These are phyloP conservation scores for Pythium brachiatum DNA, from an alignment of 352 stramenopile species.

Conservation along the genomic window DNA sequence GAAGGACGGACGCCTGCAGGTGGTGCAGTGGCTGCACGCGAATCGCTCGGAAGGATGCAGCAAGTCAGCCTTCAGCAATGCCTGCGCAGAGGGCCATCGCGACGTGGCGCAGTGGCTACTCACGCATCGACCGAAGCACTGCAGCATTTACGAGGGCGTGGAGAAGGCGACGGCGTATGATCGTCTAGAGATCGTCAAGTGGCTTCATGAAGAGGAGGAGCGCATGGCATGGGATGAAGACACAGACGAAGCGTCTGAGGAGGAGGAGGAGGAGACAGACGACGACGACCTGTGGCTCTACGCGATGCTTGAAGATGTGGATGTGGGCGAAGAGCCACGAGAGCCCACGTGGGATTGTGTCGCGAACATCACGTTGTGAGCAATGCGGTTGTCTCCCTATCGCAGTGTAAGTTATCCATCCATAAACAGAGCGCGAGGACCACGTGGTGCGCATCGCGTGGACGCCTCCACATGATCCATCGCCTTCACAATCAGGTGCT, in stretches of 20 bases:
- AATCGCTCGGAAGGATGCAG: conserved; percentile 63
- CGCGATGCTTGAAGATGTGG: conserved; percentile 23
- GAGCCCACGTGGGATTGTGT: background rate
- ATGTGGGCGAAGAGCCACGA: background rate
- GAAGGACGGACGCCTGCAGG: conserved; percentile 38
- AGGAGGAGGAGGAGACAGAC: conserved; percentile 20
- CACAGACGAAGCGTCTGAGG: conserved; percentile 6
- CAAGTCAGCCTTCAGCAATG: conserved; percentile 66
- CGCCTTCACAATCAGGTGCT: background rate
- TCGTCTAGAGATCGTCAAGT: conserved; percentile 21
- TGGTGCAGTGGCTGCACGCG: conserved; percentile 52
- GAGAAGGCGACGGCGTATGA: conserved; percentile 33
- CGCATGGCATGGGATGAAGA: conserved; percentile 4
- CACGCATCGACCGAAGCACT: conserved; percentile 37
- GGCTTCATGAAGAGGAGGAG: conserved; percentile 33
- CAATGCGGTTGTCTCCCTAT: background rate
- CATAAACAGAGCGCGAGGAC: background rate
- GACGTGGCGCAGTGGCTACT: conserved; percentile 60
- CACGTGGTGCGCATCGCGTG: background rate
- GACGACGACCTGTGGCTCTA: background rate
- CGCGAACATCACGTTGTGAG: background rate
- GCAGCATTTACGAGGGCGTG: conserved; percentile 33
- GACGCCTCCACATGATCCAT: background rate
- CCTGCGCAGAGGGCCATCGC: conserved; percentile 46
- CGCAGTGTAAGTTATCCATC: background rate